Evolutionary conservation across 2,329 filamentous ascomycete species (phyloP).

Genomic region (Pestalotiopsis sp.): DNA sequence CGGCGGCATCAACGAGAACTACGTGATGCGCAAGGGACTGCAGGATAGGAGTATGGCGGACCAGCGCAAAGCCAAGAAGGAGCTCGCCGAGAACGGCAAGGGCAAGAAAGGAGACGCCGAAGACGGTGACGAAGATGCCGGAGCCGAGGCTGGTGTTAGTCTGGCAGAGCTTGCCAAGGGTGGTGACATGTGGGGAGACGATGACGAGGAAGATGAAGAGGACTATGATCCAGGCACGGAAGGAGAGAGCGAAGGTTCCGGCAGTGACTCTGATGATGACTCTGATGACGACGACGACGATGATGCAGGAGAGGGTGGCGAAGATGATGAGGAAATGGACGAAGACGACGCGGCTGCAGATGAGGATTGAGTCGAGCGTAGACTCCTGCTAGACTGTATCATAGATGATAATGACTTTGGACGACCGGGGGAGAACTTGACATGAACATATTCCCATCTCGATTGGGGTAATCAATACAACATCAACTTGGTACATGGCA

Average conservation of each 20-base stretch:
- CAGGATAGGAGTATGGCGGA: conserved; percentile 72
- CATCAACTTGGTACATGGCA: no score
- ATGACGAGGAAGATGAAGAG: conserved; percentile 66
- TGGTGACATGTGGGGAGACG: conserved; percentile 56
- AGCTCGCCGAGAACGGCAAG: conserved; percentile 61
- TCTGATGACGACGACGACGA: conserved; percentile 55
- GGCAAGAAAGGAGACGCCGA: conserved; percentile 36
- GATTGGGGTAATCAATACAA: no score
- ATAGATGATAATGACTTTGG: neutral
- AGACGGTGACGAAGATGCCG: conserved; percentile 34
- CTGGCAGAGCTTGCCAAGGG: conserved; percentile 52
- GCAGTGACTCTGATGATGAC: conserved; percentile 51
- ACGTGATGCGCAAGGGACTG: conserved; percentile 61
- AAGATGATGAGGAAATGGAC: conserved; percentile 40
- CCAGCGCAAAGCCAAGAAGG: conserved; percentile 64
- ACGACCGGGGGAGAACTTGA: neutral
- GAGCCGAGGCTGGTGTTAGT: conserved; percentile 36
- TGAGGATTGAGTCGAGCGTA: neutral
- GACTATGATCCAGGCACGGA: conserved; percentile 68
- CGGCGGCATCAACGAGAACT: conserved; percentile 62
- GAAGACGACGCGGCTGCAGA: conserved; percentile 33
- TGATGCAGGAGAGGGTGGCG: conserved; percentile 43
- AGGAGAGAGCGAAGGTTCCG: conserved; percentile 60
- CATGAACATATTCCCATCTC: neutral
- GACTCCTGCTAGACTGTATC: conserved; percentile 1